phyloP scores from a whole-genome alignment of 139 green algal genomes.

The Mesotaenium endlicherianum region DNA sequence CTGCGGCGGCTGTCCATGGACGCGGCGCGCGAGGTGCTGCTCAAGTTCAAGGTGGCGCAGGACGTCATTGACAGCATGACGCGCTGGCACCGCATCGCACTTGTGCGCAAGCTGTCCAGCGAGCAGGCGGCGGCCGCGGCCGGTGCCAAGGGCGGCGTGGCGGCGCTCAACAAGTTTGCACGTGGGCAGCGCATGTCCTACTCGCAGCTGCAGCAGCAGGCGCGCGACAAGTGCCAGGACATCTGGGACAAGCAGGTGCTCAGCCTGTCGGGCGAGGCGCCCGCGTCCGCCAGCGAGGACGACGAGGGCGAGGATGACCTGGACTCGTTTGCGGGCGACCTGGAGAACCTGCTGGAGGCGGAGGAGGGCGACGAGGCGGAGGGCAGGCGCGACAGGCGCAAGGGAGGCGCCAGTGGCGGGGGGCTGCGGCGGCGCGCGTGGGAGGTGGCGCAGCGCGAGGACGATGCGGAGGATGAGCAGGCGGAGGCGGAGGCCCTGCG shows the following conservation, averaged over 20 bases:
- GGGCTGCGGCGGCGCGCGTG: conserved; percentile 4
- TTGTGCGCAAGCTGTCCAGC: conserved; percentile 60
- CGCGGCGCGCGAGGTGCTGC: conserved; percentile 48
- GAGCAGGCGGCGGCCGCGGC: conserved; percentile 53
- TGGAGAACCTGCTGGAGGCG: conserved; percentile 51
- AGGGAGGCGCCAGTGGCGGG: conserved; percentile 1
- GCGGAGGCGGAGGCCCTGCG: conserved; percentile 31
- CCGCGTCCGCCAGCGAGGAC: not conserved
- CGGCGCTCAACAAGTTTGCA: conserved; percentile 54
- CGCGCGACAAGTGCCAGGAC: conserved; percentile 53
- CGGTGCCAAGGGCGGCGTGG: not conserved
- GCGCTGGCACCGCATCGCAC: conserved; percentile 50
- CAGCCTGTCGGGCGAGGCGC: not conserved
- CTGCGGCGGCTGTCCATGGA: conserved; percentile 71
- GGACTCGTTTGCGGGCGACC: conserved; percentile 45
- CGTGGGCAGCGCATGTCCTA: conserved; percentile 52
- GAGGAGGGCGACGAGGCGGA: conserved; percentile 53
- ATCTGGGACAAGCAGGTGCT: conserved; percentile 63
- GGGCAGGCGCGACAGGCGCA: conserved; percentile 29
- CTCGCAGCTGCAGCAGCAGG: conserved; percentile 56
- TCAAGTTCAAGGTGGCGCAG: conserved; percentile 51
- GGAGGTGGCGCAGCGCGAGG: conserved; percentile 32
- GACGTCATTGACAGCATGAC: conserved; percentile 55
- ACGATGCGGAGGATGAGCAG: conserved; percentile 51
- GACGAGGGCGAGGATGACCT: conserved; percentile 43